Evolutionary conservation across 768 basidiomycete species (phyloP), one percentile per base, ranked within the genome.

Genomic region (Cystoderma amianthinum): DNA sequence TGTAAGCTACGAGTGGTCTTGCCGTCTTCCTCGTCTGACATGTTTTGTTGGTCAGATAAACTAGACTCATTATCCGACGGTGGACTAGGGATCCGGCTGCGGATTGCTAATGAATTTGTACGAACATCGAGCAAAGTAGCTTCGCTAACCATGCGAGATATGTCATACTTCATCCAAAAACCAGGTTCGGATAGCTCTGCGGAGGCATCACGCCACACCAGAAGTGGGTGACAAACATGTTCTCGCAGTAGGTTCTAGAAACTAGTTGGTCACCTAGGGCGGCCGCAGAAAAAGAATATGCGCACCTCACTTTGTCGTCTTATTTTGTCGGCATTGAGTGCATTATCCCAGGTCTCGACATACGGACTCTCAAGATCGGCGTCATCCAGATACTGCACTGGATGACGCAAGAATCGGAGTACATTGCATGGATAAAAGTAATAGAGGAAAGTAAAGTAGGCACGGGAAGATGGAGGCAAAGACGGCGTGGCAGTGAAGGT

Each of bases 371-470:
- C 60, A 24, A 75, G 61, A 3, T 56, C 53, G 48, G 63, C 71
- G 18, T 74, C 69, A 5, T 56, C 59, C 13, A 96, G 61, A 50
- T 90, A 92, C 25, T 61, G 58, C 6, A 71, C 68, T 1, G 93
- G 88, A 38, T 71, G 65, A 39, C 80, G 78, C 40, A 93, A 60
- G 59, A 96, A 96, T 41, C 73, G 75, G 44, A 95, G 66, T 32
- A 87, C 70, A 63, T 94, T 96, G 62, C 82, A 86, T 1, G 93
- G 93, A 65, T 89, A 96, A 36, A 93, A 76, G 52, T 90, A 93
- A 62, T 94, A 95, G 46, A 96, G 67, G 34, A 73, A 72, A 2
- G 82, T 82, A 62, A 92, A 92, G 53, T 77, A 87, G 33, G 66
- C 71, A 15, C 78, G 71, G 12, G 79, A 71, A 3, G 78, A 74